These are phyloP conservation scores for Galerina marginata DNA, from an alignment of 768 basidiomycete genomes.

Conservation along the genomic window DNA sequence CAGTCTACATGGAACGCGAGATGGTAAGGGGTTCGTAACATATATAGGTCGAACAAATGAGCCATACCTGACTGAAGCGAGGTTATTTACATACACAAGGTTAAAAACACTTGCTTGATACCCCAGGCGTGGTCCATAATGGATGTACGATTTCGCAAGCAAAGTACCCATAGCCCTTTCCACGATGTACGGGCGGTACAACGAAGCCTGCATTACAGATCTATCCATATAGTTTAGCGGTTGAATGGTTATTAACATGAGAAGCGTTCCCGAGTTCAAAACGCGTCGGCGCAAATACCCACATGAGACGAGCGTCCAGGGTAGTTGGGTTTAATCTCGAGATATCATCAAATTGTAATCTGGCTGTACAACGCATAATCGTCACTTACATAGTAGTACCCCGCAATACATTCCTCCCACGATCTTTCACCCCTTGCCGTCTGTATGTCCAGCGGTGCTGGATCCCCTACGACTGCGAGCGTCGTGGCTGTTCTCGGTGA, in stretches of 20 bases:
- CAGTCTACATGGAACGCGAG: conserved; percentile 42
- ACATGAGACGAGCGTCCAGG: conserved; percentile 91
- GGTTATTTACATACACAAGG: conserved; percentile 86
- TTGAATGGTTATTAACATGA: conserved; percentile 10
- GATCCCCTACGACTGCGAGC: conserved; percentile 17
- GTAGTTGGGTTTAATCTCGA: conserved; percentile 82
- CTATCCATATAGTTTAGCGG: conserved; percentile 37
- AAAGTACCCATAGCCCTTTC: conserved; percentile 69
- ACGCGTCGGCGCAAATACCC: conserved; percentile 37
- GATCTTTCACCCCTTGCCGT: conserved; percentile 50
- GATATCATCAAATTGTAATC: conserved; percentile 1
- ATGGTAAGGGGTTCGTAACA: neutral
- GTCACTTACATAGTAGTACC: conserved; percentile 71
- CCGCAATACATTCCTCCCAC: conserved; percentile 77
- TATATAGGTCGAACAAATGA: conserved; percentile 1
- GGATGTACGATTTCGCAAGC: conserved; percentile 78
- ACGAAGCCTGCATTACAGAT: conserved; percentile 93
- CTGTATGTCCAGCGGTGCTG: conserved; percentile 38
- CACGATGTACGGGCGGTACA: conserved; percentile 66
- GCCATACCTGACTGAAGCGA: conserved; percentile 68
- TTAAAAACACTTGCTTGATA: conserved; percentile 88
- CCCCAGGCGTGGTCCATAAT: conserved; percentile 81
- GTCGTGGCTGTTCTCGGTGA: conserved; percentile 19
- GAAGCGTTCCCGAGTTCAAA: conserved; percentile 20
- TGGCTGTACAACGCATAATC: neutral